phyloP scores from a whole-genome alignment of 2,329 filamentous ascomycete species.

The Fusarium brachygibbosum region DNA sequence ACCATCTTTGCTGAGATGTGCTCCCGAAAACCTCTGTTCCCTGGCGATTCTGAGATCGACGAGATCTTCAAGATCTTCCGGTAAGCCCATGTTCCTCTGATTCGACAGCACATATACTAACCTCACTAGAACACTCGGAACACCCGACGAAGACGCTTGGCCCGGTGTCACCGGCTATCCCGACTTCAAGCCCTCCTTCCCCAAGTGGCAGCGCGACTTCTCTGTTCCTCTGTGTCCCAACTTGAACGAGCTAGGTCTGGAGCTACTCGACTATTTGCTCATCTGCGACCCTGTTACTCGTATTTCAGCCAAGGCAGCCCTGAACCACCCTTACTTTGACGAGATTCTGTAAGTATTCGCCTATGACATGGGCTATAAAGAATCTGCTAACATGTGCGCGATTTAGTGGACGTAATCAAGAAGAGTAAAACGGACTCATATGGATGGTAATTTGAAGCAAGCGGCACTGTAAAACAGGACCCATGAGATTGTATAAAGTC shows the following conservation, averaged over 20 bases:
- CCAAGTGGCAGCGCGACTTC: conserved; percentile 85
- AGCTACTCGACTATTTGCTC: conserved; percentile 77
- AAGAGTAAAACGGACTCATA: neutral
- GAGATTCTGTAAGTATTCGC: conserved; percentile 41
- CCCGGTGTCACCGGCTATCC: conserved; percentile 93
- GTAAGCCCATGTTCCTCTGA: conserved; percentile 59
- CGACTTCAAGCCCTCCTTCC: conserved; percentile 92
- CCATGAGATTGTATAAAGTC: neutral
- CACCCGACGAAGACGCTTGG: conserved; percentile 85
- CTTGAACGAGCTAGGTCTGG: conserved; percentile 79
- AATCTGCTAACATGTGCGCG: neutral
- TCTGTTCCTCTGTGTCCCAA: conserved; percentile 75
- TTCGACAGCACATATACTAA: neutral
- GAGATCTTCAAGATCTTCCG: conserved; percentile 73
- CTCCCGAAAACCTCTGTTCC: conserved; percentile 91
- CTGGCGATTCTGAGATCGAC: conserved; percentile 80
- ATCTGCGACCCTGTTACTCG: conserved; percentile 89
- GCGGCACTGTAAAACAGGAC: conserved; percentile 5
- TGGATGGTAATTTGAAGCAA: neutral
- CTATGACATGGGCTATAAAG: fast-evolving
- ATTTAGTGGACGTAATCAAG: conserved; percentile 15
- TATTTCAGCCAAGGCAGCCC: conserved; percentile 90
- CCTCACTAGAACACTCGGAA: conserved; percentile 76
- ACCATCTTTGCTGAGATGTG: conserved; percentile 98
- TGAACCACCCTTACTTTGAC: conserved; percentile 85